Evolutionary conservation across 352 stramenopile genomes (phyloP), one percentile per base, ranked within the genome.

Genomic region (Thalassiosira pacifica): DNA sequence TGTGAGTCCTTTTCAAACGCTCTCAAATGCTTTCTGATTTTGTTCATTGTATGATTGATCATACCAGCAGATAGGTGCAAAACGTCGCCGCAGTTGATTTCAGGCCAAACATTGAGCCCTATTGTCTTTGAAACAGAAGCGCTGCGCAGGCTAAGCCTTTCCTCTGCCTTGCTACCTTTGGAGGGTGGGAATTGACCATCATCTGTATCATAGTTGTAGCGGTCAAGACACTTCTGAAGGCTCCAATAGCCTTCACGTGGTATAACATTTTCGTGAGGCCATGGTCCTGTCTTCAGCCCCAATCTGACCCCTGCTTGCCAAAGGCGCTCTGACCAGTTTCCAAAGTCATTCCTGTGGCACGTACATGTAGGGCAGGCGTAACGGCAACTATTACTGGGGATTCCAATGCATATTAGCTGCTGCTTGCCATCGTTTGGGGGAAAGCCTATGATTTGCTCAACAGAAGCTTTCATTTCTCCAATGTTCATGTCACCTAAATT

Each of bases 341-440:
- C 71, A 71, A 79, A 79, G 9, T 71, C 60, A 3, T 26, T 24
- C 26, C 32, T 68, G 4, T 59, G 0, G 13, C 34, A 59, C 18
- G 37, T 79, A 61, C 71, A 79, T 5, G 34, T 5, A 26, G 71
- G 53, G 40, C 71, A 79, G 22, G 71, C 55, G 26, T 26, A 79
- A 1, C 2, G 9, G 40, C 55, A 45, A 4, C 2, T 29, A 60
- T 42, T 45, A 27, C 31, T 63, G 16, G 40, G 8, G 32, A 70
- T 67, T 3, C 71, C 71, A 57, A 8, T 22, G 4, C 9, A 8
- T 13, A 65, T 65, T 1, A 40, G 6, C 13, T 65, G 45, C 59
- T 77, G 69, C 37, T 77, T 77, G 2, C 11, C 29, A 26, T 77
- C 69, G 34, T 67, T 57, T 26, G 29, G 3, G 6, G 48, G 48